Percentiles rank a stretch among this genome's conserved stretches.
Evolutionary conservation across 176 grass and related monocot genomes (phyloP).

Genomic region (Oryza officinalis): DNA sequence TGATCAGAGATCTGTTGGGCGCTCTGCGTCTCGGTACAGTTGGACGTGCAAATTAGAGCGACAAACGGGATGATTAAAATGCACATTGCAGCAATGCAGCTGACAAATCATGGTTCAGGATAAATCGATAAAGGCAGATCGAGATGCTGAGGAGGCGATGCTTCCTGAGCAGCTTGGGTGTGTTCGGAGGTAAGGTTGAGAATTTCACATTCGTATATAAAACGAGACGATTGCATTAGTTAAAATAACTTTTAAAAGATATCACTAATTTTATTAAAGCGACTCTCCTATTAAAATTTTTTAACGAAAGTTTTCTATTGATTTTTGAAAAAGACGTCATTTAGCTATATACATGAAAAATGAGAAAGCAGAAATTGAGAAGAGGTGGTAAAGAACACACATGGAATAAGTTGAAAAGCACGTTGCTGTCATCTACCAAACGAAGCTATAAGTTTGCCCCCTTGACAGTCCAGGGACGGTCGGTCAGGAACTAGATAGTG

Average conservation of each 20-base stretch:
- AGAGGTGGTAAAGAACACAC: too few species aligned
- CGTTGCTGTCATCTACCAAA: constrained; percentile 17
- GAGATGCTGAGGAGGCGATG: neutral
- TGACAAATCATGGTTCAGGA: neutral
- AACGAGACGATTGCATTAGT: too few species aligned
- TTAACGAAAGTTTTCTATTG: too few species aligned
- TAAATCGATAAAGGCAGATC: neutral
- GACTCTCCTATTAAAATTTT: too few species aligned
- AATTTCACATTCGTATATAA: too few species aligned
- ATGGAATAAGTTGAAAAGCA: neutral
- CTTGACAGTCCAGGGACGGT: neutral
- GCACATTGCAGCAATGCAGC: neutral
- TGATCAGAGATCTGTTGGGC: neutral
- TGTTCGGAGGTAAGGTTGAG: too few species aligned
- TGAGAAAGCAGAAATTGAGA: too few species aligned
- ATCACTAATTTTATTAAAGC: too few species aligned
- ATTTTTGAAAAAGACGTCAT: too few species aligned
- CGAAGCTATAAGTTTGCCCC: neutral
- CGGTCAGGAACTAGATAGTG: neutral
- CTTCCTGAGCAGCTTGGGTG: neutral
- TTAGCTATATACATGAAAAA: too few species aligned
- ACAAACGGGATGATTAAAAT: neutral
- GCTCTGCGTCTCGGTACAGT: too few species aligned
- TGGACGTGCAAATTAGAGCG: neutral
- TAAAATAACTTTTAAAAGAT: too few species aligned